Evolutionary conservation across 352 stramenopile species (phyloP).

Genomic region (Globisporangium takayamanum): DNA sequence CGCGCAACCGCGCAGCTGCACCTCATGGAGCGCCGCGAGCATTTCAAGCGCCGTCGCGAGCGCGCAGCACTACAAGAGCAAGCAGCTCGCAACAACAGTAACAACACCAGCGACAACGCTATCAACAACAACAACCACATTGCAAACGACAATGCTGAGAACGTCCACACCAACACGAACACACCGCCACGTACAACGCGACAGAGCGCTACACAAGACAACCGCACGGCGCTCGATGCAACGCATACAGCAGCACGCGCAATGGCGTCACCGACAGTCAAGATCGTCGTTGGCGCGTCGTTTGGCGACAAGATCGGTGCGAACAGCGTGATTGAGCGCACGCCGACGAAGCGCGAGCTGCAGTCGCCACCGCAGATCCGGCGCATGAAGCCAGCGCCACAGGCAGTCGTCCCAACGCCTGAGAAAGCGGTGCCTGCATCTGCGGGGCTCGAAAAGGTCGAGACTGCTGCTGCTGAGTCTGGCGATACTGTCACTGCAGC

Average conservation of each 20-base stretch:
- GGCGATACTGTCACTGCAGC: neutral
- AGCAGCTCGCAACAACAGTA: neutral
- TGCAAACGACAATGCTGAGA: slow-evolving; percentile 6
- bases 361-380: slow-evolving; percentile 16
- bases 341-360: slow-evolving; percentile 34
- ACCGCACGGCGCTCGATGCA: neutral
- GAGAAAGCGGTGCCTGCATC: slow-evolving; percentile 18
- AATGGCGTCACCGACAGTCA: neutral
- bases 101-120: slow-evolving; percentile 1
- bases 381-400: slow-evolving; percentile 12
- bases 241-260: neutral
- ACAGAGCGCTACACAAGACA: neutral
- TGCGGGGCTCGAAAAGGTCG: slow-evolving; percentile 7
- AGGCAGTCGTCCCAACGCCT: slow-evolving; percentile 21
- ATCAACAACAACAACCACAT: neutral
- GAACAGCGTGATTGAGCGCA: slow-evolving; percentile 30
- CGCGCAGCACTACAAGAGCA: slow-evolving; percentile 4
- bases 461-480: neutral
- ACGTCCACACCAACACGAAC: neutral
- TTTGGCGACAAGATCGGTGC: slow-evolving; percentile 15
- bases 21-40: slow-evolving; percentile 19
- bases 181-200: neutral
- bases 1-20: slow-evolving; percentile 24
- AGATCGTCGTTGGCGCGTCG: slow-evolving; percentile 22
- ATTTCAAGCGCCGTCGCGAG: slow-evolving; percentile 23